Conservation (phyloP, 805 yeast species). For the Metschnikowia continentalis region DNA sequence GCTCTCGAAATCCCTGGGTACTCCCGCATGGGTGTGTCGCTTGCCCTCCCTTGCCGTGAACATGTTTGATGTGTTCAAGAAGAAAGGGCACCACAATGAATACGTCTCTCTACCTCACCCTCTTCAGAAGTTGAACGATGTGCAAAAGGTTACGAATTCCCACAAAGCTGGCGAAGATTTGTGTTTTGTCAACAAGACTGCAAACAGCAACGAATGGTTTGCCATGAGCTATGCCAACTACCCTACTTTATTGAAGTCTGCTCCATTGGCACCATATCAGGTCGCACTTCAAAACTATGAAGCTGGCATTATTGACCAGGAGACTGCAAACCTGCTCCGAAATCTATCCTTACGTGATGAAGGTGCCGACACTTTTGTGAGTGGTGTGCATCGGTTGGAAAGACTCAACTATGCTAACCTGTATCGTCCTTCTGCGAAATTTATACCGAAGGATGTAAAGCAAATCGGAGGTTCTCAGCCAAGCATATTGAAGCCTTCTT, state of each 20-base stretch:
- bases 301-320: conserved; percentile 13
- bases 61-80: conserved; percentile 69
- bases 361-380: conserved; percentile 25
- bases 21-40: conserved; percentile 75
- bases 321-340: conserved; percentile 12
- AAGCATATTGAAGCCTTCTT: not conserved
- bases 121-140: conserved; percentile 37
- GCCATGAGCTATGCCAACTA: conserved; percentile 76
- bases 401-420: conserved; percentile 25
- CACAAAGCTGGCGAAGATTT: conserved; percentile 23
- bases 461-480: conserved; percentile 22
- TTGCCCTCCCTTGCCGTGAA: conserved; percentile 69
- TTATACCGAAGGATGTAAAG: conserved; percentile 16
- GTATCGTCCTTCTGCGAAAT: conserved; percentile 36
- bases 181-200: conserved; percentile 65
- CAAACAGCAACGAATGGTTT: conserved; percentile 69
- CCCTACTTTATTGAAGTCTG: conserved; percentile 77
- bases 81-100: conserved; percentile 18
- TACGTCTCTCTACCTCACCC: conserved; percentile 70
- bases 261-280: conserved; percentile 69
- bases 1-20: conserved; percentile 60
- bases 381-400: conserved; percentile 35
- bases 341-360: conserved; percentile 10
- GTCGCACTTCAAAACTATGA: conserved; percentile 27
- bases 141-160: conserved; percentile 21